phyloP scores from a whole-genome alignment of 345 rosid species.

The Hevea brasiliensis region DNA sequence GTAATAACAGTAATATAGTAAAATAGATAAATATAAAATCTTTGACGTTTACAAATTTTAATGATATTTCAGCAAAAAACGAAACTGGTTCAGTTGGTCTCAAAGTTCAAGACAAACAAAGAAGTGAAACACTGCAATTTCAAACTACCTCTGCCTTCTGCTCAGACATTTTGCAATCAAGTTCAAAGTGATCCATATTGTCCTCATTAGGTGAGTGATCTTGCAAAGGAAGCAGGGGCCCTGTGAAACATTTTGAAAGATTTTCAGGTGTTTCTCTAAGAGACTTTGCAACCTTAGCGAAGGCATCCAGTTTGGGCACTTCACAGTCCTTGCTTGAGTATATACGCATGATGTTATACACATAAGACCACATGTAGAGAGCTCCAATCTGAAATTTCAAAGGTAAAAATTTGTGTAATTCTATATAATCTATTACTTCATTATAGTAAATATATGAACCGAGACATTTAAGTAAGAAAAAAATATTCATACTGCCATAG shows the following conservation, averaged over 20 bases:
- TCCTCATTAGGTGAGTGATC: slow-evolving; percentile 1
- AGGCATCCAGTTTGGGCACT: slow-evolving; percentile 6
- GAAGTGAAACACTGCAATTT: not conserved
- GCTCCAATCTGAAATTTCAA: slow-evolving; percentile 41
- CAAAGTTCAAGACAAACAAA: not conserved
- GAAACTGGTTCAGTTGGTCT: no score
- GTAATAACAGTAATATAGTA: not conserved
- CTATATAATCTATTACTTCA: no score
- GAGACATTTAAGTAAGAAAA: not conserved
- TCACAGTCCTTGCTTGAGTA: slow-evolving; percentile 23
- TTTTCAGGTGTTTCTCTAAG: slow-evolving; percentile 15
- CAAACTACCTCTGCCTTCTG: slow-evolving; percentile 7
- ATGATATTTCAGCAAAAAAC: no score
- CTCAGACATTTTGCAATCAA: slow-evolving; percentile 9
- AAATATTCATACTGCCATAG: slow-evolving; percentile 44
- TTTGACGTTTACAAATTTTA: not conserved
- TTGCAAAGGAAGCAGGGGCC: slow-evolving; percentile 23
- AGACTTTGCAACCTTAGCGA: not conserved
- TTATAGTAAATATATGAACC: not conserved
- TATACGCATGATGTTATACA: slow-evolving; percentile 41
- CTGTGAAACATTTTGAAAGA: slow-evolving; percentile 14
- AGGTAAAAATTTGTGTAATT: not conserved
- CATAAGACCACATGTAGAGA: slow-evolving; percentile 50
- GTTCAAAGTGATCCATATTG: slow-evolving; percentile 1
- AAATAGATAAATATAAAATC: not conserved